phyloP scores from a whole-genome alignment of 2,329 filamentous ascomycete genomes.

The Penicillium sp. region DNA sequence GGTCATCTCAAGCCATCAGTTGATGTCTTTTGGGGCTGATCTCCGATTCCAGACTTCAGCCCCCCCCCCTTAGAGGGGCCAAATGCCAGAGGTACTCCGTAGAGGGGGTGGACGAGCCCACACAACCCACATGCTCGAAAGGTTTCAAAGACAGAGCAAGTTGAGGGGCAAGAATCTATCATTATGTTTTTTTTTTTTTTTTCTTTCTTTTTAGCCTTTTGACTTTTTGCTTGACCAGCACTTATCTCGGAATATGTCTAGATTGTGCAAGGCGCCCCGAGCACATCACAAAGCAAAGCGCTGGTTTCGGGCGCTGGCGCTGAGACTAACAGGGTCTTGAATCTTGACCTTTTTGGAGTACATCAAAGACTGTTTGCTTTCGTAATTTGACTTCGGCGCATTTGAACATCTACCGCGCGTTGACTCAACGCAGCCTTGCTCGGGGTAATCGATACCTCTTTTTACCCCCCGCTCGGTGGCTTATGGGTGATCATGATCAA shows the following conservation, averaged over 20 bases:
- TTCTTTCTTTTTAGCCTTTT: background rate
- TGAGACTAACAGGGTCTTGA: conserved; percentile 1
- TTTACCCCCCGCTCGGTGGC: background rate
- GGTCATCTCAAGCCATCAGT: conserved; percentile 9
- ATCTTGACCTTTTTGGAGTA: background rate
- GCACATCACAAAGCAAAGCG: conserved; percentile 6
- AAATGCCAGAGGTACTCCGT: background rate
- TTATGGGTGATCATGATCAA: background rate
- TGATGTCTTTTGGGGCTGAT: conserved; percentile 10
- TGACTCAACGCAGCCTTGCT: background rate
- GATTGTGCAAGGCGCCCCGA: conserved; percentile 7
- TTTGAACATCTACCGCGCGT: background rate
- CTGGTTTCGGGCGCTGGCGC: background rate
- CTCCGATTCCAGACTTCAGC: conserved; percentile 7
- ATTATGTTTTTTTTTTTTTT: background rate
- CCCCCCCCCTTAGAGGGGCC: background rate
- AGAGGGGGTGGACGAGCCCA: background rate
- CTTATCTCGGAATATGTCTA: background rate
- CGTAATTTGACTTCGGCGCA: conserved; percentile 1
- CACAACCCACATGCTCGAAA: background rate
- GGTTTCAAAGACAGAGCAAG: background rate
- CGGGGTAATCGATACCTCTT: background rate
- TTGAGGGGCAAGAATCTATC: background rate
- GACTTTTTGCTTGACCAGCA: background rate
- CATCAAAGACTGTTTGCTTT: background rate